Percentiles rank a stretch among this genome's conserved stretches.
Conservation (phyloP, 1,284 basidiomycete species). For the Amylostereum chailletii region DNA sequence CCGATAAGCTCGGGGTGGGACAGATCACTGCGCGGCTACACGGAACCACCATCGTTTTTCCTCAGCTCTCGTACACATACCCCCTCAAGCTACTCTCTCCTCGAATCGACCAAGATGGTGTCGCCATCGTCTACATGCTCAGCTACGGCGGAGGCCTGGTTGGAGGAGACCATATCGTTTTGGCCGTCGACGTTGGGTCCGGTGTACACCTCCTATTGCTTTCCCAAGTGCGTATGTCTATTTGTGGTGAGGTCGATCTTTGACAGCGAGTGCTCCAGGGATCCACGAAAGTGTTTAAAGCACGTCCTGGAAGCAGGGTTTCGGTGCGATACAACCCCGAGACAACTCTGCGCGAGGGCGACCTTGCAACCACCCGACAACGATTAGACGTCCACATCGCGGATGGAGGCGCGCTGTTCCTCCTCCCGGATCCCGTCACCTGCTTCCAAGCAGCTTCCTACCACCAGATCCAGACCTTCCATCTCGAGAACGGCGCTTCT, state of each 20-base stretch:
- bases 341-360: slow-evolving; percentile 1
- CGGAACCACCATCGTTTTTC: slow-evolving; percentile 54
- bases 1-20: slow-evolving; percentile 22
- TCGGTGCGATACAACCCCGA: slow-evolving; percentile 18
- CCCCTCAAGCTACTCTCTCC: slow-evolving; percentile 89
- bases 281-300: slow-evolving; percentile 91
- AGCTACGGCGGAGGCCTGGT: slow-evolving; percentile 94
- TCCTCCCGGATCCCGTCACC: slow-evolving; percentile 90
- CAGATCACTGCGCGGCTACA: slow-evolving; percentile 43
- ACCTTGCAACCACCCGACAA: slow-evolving; percentile 24
- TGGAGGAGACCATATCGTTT: slow-evolving; percentile 70
- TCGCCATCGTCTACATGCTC: slow-evolving; percentile 75
- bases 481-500: slow-evolving; percentile 52
- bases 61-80: slow-evolving; percentile 75
- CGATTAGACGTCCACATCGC: slow-evolving; percentile 48
- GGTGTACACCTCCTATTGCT: slow-evolving; percentile 57
- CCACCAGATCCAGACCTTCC: slow-evolving; percentile 71
- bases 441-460: slow-evolving; percentile 83
- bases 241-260: slow-evolving; percentile 16
- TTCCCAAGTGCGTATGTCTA: slow-evolving; percentile 59
- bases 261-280: slow-evolving; percentile 38
- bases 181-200: slow-evolving; percentile 56
- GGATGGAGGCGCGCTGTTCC: slow-evolving; percentile 49
- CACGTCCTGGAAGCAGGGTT: slow-evolving; percentile 43
- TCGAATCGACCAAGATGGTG: slow-evolving; percentile 31